Evolutionary conservation across 2,329 filamentous ascomycete genomes (phyloP).

Genomic region (Trichoderma oligosporum): DNA sequence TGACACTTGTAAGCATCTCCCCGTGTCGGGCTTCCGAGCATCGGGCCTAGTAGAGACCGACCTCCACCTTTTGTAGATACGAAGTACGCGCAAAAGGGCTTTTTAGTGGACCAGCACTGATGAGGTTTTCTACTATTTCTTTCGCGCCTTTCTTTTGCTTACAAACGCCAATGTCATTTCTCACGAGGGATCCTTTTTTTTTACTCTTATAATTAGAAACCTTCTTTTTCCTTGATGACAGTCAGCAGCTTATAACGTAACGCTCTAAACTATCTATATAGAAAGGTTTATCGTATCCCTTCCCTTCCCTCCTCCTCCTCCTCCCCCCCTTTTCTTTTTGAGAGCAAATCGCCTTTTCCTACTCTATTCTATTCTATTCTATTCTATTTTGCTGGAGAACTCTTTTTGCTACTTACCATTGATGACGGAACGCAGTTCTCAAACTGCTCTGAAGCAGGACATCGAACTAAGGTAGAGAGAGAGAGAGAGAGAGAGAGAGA

Average conservation of each 20-base stretch:
- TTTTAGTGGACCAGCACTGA: slow-evolving; percentile 13
- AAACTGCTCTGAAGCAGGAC: neutral
- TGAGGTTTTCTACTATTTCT: slow-evolving; percentile 1
- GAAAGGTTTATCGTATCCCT: neutral
- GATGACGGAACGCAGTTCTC: neutral
- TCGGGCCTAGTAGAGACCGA: slow-evolving; percentile 12
- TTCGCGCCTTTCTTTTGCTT: neutral
- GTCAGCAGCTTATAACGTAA: too few relatives aligned
- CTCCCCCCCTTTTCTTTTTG: neutral
- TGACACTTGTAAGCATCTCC: too few relatives aligned
- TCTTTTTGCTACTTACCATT: too few relatives aligned
- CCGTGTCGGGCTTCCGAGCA: slow-evolving; percentile 13
- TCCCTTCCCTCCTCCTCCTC: neutral
- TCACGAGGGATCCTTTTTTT: neutral
- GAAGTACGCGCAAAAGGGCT: slow-evolving; percentile 1
- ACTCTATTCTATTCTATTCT: neutral
- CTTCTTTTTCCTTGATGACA: too few relatives aligned
- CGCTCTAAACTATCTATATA: slow-evolving; percentile 17
- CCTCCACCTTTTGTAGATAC: slow-evolving; percentile 15
- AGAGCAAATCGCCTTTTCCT: neutral
- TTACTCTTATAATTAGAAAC: too few relatives aligned
- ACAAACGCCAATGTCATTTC: slow-evolving; percentile 1
- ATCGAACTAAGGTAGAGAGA: too few relatives aligned
- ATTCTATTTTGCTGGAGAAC: neutral
- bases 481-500: neutral